phyloP scores from a whole-genome alignment of 768 basidiomycete species.

The Amanita muscaria region DNA sequence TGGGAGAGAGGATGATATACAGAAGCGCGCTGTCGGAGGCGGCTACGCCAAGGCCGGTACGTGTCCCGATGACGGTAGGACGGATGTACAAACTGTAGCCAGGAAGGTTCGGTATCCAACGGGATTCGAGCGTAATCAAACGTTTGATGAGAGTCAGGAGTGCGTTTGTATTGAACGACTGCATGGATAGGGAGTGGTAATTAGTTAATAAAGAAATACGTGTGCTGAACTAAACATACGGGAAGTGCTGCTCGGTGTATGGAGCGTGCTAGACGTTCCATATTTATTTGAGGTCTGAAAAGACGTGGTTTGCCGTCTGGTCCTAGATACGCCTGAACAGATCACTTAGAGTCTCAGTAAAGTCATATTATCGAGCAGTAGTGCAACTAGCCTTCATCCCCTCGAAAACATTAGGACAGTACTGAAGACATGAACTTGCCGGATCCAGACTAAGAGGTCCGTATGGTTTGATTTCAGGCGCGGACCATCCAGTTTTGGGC shows the following conservation, averaged over 20 bases:
- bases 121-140: conserved; percentile 60
- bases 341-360: too few species aligned
- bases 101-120: conserved; percentile 72
- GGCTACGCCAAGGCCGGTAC: conserved; percentile 45
- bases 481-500: conserved; percentile 56
- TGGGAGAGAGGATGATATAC: conserved; percentile 63
- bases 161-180: conserved; percentile 67
- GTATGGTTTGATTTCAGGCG: conserved; percentile 69
- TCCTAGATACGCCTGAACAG: conserved; percentile 41
- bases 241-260: conserved; percentile 68
- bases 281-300: conserved; percentile 81
- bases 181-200: neutral
- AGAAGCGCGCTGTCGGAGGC: conserved; percentile 68
- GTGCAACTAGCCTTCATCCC: conserved; percentile 56
- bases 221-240: conserved; percentile 26
- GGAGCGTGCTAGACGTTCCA: conserved; percentile 69
- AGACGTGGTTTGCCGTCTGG: conserved; percentile 66
- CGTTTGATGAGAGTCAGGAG: conserved; percentile 67
- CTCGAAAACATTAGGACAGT: conserved; percentile 80
- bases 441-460: conserved; percentile 64
- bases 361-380: too few species aligned
- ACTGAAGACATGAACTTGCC: conserved; percentile 73
- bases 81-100: conserved; percentile 86
- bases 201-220: neutral
- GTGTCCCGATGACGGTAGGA: conserved; percentile 62